A percentile compares a stretch with the other conserved stretches of the same genome.
These are phyloP conservation scores for Trypanosomatidae sp. DNA, from an alignment of 208 protist species.

Conservation along the genomic window DNA sequence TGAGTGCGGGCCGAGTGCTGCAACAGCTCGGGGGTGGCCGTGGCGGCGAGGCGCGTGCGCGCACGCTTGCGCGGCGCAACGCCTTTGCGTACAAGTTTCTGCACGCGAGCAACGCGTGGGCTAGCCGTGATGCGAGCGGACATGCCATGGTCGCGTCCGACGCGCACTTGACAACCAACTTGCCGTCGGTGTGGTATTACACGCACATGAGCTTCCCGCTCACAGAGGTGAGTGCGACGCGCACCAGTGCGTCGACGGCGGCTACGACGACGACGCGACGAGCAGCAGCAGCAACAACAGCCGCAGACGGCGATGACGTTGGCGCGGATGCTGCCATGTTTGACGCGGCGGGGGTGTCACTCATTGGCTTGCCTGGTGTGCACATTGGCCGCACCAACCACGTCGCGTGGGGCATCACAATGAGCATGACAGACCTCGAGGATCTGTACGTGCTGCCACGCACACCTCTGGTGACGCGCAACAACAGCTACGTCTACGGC, in stretches of 20 bases:
- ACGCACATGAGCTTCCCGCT: slow-evolving; percentile 33
- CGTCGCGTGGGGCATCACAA: slow-evolving; percentile 50
- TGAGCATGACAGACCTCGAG: slow-evolving; percentile 48
- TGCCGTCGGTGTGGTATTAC: slow-evolving; percentile 48
- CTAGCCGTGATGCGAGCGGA: slow-evolving; percentile 12
- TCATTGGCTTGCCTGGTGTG: slow-evolving; percentile 28
- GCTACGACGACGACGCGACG: no score
- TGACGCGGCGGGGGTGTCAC: slow-evolving; percentile 23
- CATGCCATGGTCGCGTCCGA: slow-evolving; percentile 33
- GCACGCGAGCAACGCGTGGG: slow-evolving; percentile 45
- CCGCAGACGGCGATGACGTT: no score
- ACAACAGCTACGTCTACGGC: slow-evolving; percentile 26
- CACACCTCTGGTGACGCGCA: slow-evolving; percentile 6
- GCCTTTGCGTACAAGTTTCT: slow-evolving; percentile 20
- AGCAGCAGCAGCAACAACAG: no score
- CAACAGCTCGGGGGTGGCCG: no score
- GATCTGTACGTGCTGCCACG: slow-evolving; percentile 34
- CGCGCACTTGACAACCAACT: slow-evolving; percentile 36
- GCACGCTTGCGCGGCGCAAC: no score
- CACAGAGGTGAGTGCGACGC: no score
- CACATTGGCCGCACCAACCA: slow-evolving; percentile 44
- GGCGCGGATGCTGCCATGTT: slow-evolving; percentile 10
- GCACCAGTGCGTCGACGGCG: no score
- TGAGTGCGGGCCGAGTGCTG: no score
- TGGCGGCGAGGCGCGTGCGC: no score